Percentiles rank a stretch among this genome's conserved stretches.
Evolutionary conservation across 805 yeast genomes (phyloP).

Genomic region (Saturnispora bothae): DNA sequence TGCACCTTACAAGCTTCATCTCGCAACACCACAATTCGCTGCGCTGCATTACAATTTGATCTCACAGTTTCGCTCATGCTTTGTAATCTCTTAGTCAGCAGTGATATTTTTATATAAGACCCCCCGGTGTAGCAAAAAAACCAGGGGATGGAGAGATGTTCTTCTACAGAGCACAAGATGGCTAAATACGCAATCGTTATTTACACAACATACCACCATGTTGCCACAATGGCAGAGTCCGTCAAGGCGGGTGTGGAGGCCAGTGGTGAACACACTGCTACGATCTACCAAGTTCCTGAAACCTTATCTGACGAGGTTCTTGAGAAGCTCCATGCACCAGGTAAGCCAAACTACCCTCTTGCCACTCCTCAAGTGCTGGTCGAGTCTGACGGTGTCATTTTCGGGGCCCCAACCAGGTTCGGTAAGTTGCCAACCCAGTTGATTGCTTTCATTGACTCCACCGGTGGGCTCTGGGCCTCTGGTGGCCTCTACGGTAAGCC

Average conservation of each 20-base stretch:
- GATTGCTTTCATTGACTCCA: conserved; percentile 64
- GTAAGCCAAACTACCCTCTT: conserved; percentile 52
- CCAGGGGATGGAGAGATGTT: too few relatives aligned
- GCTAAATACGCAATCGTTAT: conserved; percentile 33
- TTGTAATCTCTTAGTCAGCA: too few relatives aligned
- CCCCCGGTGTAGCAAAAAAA: too few relatives aligned
- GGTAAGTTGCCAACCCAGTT: conserved; percentile 77
- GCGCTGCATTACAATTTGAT: too few relatives aligned
- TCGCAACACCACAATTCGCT: too few relatives aligned
- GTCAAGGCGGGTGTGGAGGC: conserved; percentile 57
- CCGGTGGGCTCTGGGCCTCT: conserved; percentile 71
- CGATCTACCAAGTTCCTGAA: conserved; percentile 66
- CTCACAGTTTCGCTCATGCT: too few relatives aligned
- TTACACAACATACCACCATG: conserved; percentile 75
- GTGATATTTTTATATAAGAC: too few relatives aligned
- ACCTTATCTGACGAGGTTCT: conserved; percentile 56
- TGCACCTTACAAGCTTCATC: too few relatives aligned
- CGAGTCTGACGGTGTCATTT: conserved; percentile 68
- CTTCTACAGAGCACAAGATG: conserved; percentile 14
- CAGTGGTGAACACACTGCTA: conserved; percentile 62
- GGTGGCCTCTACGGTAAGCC: conserved; percentile 68
- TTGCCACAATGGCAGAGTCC: conserved; percentile 55
- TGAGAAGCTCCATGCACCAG: conserved; percentile 48
- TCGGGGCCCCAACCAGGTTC: conserved; percentile 81
- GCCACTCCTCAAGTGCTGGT: conserved; percentile 49